Conservation (phyloP, 1,284 basidiomycete species). For the Trichosporon sp. region DNA sequence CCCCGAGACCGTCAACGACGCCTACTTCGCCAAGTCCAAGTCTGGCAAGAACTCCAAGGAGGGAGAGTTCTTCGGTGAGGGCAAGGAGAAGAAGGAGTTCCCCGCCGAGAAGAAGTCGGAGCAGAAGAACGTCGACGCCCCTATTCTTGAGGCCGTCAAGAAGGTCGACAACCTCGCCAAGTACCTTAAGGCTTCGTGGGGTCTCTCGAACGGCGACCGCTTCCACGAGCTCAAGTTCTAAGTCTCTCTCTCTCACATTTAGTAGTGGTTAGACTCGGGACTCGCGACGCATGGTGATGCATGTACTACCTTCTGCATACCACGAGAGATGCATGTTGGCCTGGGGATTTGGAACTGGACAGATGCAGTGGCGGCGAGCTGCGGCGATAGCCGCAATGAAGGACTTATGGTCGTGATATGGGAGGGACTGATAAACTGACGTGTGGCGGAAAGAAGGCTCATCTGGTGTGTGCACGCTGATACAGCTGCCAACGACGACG, state of each 20-base stretch:
- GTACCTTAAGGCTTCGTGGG: slow-evolving; percentile 91
- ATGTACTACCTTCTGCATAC: slow-evolving; percentile 25
- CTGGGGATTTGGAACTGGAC: not conserved
- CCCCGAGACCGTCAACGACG: slow-evolving; percentile 86
- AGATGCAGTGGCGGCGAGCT: too few relatives aligned
- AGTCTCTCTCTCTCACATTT: slow-evolving; percentile 11
- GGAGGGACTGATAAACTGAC: not conserved
- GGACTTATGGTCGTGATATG: not conserved
- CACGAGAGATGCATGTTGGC: not conserved
- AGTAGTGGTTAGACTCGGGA: slow-evolving; percentile 6
- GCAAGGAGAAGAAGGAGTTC: slow-evolving; percentile 80
- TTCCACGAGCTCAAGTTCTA: slow-evolving; percentile 52
- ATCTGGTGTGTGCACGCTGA: not conserved
- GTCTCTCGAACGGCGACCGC: slow-evolving; percentile 78
- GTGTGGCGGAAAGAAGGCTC: not conserved
- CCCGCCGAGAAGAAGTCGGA: slow-evolving; percentile 83
- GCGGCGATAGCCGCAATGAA: too few relatives aligned
- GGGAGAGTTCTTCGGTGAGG: slow-evolving; percentile 92
- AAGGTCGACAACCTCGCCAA: slow-evolving; percentile 87
- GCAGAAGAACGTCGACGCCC: slow-evolving; percentile 85
- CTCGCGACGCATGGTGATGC: slow-evolving; percentile 21
- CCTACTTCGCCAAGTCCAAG: slow-evolving; percentile 85
- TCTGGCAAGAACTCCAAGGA: slow-evolving; percentile 73
- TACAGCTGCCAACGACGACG: not conserved
- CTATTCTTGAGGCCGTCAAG: slow-evolving; percentile 78